Conservation (phyloP, 257 asterid species). For the Solanum chmielewskii region DNA sequence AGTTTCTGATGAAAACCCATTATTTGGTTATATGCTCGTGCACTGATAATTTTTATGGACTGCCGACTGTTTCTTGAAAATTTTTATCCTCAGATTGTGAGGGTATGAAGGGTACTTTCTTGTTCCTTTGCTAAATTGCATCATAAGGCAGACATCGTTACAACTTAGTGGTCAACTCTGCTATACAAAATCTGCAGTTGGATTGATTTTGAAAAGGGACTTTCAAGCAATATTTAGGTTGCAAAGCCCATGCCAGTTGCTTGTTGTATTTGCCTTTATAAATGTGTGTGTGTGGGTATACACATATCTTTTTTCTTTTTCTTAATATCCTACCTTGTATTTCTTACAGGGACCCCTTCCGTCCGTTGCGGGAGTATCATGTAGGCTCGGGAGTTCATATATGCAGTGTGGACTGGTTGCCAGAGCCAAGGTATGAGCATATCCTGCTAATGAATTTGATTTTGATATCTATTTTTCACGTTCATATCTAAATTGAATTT, state of each 20-base stretch:
- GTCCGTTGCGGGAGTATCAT: constrained; percentile 61
- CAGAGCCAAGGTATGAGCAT: constrained; percentile 60
- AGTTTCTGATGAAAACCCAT: background rate
- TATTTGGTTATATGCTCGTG: background rate
- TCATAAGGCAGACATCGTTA: background rate
- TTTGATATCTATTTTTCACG: background rate
- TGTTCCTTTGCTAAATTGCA: background rate
- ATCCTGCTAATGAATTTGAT: background rate
- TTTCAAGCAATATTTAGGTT: background rate
- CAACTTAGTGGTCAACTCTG: background rate
- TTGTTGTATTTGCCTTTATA: background rate
- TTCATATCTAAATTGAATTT: constrained; percentile 5
- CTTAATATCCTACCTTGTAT: background rate
- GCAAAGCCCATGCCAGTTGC: background rate
- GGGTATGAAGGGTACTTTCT: background rate
- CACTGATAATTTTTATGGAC: background rate
- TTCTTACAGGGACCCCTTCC: constrained; percentile 79
- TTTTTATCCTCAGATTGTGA: background rate
- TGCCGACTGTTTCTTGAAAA: background rate
- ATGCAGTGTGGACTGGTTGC: constrained; percentile 69
- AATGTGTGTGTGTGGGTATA: background rate
- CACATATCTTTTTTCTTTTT: background rate
- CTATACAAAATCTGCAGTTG: background rate
- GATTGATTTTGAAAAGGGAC: background rate
- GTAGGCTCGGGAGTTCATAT: constrained; percentile 31